A percentile compares a stretch with the other conserved stretches of the same genome.
Conservation (phyloP, 2,329 filamentous ascomycete species). For the Scolecobasidium constrictum region DNA sequence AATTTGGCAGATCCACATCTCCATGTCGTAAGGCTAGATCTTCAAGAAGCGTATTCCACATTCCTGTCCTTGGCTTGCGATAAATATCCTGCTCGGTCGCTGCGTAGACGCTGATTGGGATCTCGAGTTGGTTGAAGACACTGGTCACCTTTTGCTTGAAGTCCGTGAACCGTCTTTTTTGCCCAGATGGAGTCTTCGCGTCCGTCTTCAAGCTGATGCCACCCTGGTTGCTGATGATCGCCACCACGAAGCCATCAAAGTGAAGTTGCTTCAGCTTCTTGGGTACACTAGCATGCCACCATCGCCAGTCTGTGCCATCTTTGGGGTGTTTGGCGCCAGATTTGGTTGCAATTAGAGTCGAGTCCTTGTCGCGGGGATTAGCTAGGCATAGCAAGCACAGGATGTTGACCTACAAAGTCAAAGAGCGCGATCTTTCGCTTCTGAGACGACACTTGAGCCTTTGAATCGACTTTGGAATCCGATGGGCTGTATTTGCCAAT, state of each 20-base stretch:
- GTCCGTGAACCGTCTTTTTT: constrained; percentile 57
- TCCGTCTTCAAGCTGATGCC: constrained; percentile 68
- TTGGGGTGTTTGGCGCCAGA: constrained; percentile 71
- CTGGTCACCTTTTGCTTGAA: constrained; percentile 73
- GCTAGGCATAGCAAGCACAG: too few species aligned
- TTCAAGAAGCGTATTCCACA: constrained; percentile 64
- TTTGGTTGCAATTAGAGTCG: constrained; percentile 68
- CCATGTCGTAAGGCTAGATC: constrained; percentile 34
- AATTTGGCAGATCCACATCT: constrained; percentile 57
- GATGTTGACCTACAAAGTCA: constrained; percentile 24
- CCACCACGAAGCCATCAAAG: constrained; percentile 58
- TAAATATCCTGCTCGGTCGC: constrained; percentile 74
- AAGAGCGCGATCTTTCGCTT: constrained; percentile 52
- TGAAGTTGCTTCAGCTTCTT: constrained; percentile 55
- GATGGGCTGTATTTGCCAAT: constrained; percentile 57
- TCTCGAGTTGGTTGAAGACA: constrained; percentile 58
- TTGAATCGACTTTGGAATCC: constrained; percentile 12
- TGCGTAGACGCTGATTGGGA: constrained; percentile 75
- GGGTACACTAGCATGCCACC: constrained; percentile 74
- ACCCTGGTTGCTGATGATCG: constrained; percentile 82
- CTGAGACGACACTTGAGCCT: not conserved
- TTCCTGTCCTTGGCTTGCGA: constrained; percentile 77
- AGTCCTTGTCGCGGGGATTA: constrained; percentile 57
- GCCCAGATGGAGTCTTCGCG: constrained; percentile 56
- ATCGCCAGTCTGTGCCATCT: constrained; percentile 76